Evolutionary conservation across 805 yeast genomes (phyloP).

Genomic region (Ogataea zsoltii): DNA sequence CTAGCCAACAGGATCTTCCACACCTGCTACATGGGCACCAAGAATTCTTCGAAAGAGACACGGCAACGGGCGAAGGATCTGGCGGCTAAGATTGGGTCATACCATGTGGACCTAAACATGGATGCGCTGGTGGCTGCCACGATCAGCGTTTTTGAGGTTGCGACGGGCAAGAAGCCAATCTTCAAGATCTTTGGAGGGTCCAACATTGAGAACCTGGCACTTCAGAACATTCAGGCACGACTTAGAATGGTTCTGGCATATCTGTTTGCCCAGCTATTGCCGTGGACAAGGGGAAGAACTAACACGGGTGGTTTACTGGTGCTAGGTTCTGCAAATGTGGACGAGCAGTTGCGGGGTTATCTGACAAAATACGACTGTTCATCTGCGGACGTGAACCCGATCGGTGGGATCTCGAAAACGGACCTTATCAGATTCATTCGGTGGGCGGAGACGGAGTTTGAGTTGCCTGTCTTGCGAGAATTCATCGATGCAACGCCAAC

Average conservation of each 20-base stretch:
- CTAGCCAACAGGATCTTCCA: constrained; percentile 77
- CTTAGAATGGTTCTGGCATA: constrained; percentile 93
- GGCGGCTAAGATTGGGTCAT: constrained; percentile 76
- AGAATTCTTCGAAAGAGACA: constrained; percentile 87
- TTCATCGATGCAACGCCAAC: constrained; percentile 94
- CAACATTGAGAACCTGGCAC: constrained; percentile 84
- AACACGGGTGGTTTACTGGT: constrained; percentile 81
- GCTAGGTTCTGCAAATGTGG: constrained; percentile 95
- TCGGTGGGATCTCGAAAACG: constrained; percentile 97
- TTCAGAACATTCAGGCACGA: constrained; percentile 96
- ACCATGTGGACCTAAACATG: constrained; percentile 91
- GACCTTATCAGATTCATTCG: constrained; percentile 85
- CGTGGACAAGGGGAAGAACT: constrained; percentile 83
- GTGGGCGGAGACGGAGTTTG: constrained; percentile 70
- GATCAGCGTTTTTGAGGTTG: constrained; percentile 73
- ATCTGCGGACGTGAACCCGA: constrained; percentile 95
- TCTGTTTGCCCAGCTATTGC: constrained; percentile 88
- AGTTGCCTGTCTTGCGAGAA: constrained; percentile 72
- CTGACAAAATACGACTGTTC: constrained; percentile 97
- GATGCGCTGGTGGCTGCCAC: constrained; percentile 78
- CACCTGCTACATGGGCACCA: constrained; percentile 94
- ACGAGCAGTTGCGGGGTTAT: constrained; percentile 94
- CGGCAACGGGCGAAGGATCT: constrained; percentile 77
- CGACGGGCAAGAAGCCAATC: constrained; percentile 87
- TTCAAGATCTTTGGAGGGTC: constrained; percentile 94